phyloP scores from a whole-genome alignment of 164 flowering plant genomes.

The Kalanchoe fedtschenkoi region DNA sequence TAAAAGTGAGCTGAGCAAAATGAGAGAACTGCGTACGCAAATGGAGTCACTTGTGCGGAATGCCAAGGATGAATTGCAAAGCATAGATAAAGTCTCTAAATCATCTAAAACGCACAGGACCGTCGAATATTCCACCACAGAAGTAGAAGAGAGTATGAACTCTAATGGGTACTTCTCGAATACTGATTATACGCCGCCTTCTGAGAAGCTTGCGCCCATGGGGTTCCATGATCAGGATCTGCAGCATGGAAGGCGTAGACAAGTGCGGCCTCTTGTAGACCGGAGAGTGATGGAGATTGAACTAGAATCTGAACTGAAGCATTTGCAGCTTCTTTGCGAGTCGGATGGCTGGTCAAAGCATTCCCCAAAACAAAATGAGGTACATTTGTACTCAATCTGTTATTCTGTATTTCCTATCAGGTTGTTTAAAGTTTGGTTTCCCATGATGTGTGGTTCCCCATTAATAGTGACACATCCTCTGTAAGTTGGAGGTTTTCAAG shows the following conservation, averaged over 20 bases:
- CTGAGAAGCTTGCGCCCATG: background rate
- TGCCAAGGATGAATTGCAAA: constrained; percentile 23
- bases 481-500: too few relatives aligned
- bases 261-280: constrained; percentile 16
- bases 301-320: constrained; percentile 55
- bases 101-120: constrained; percentile 7
- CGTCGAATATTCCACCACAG: constrained; percentile 15
- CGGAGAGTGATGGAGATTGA: constrained; percentile 49
- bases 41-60: constrained; percentile 40
- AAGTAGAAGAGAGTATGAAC: constrained; percentile 13
- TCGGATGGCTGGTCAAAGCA: constrained; percentile 11
- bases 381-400: too few relatives aligned
- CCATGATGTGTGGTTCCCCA: too few relatives aligned
- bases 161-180: constrained; percentile 10
- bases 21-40: constrained; percentile 34
- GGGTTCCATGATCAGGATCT: background rate
- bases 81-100: constrained; percentile 12
- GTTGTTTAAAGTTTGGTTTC: too few relatives aligned
- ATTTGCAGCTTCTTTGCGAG: constrained; percentile 38
- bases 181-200: constrained; percentile 6
- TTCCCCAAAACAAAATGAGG: too few relatives aligned
- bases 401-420: too few relatives aligned
- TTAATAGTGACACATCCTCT: too few relatives aligned
- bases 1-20: constrained; percentile 43
- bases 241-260: background rate